Evolutionary conservation across 768 basidiomycete genomes (phyloP), one percentile per base, ranked within the genome.

Genomic region (Austroboletus festivus): DNA sequence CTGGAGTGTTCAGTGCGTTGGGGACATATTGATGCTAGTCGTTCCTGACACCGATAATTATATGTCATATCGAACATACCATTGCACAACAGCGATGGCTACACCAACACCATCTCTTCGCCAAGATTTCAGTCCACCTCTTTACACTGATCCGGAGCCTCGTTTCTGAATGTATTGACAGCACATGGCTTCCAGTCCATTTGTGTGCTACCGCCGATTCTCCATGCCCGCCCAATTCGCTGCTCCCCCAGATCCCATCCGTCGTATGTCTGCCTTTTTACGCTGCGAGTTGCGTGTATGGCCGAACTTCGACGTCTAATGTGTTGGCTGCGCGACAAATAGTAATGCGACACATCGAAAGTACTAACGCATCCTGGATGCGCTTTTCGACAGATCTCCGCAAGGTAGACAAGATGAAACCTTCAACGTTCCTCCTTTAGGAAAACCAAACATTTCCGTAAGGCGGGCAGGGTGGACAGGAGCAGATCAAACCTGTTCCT

Each of bases 141-240:
- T 33, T 12, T 5, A 12, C 5, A 28, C 5, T 6, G 12, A 28
- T 12, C 12, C 28, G 28, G 7, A 28, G n/a, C n/a, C n/a, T n/a
- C n/a, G n/a, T n/a, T n/a, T n/a, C 28, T 28, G 28, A 28, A n/a
- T n/a, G n/a, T 12, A 28, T 28, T 12, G 28, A 28, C 60, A 96
- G 93, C 93, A 97, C 62, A 82, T 96, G 43, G 93, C 90, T 3
- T 92, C 90, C 24, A 97, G 96, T 59, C 63, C 80, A 1, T 83
- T 79, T 58, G 94, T 93, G 4, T 82, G 86, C 43, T 95, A 89
- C 65, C 82, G 83, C n/a, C 93, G 93, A 18, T 90, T 81, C 55
- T 93, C 93, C n/a, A 84, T 83, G 0, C 91, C 93, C 1, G 69
- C 85, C 3, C 90, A 92, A 59, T 91, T 97, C 56, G 52, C 89